phyloP scores from a whole-genome alignment of 1,284 basidiomycete genomes.

The Microbotryomycetes sp. region DNA sequence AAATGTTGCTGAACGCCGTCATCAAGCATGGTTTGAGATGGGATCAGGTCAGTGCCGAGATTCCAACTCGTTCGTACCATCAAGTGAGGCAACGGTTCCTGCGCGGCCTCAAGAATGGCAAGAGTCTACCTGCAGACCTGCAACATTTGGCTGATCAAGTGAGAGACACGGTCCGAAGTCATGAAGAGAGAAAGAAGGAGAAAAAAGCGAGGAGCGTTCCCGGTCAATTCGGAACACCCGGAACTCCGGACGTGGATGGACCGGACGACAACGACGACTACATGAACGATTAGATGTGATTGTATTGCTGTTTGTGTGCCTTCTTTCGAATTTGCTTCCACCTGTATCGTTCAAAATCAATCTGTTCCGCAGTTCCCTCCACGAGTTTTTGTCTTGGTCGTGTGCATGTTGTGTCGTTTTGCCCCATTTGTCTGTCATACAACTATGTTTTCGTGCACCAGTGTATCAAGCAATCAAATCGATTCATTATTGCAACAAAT shows the following conservation, averaged over 20 bases:
- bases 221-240: background rate
- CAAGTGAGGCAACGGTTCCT: constrained; percentile 29
- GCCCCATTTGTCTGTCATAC: background rate
- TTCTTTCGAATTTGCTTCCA: no score
- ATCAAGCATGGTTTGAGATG: constrained; percentile 32
- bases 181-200: background rate
- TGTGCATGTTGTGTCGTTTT: background rate
- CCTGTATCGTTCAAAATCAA: background rate
- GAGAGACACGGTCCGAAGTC: background rate
- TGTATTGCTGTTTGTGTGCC: no score
- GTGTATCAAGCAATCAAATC: background rate
- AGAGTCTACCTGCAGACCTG: background rate
- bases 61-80: constrained; percentile 35
- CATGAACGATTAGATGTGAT: background rate
- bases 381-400: background rate
- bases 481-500: no score
- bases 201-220: background rate
- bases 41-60: constrained; percentile 30
- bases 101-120: constrained; percentile 6
- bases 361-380: no score
- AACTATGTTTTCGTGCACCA: no score
- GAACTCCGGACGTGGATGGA: background rate
- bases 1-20: constrained; percentile 29
- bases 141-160: background rate
- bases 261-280: background rate